phyloP scores from a whole-genome alignment of 2,329 filamentous ascomycete species.

The Fusarium sp. region DNA sequence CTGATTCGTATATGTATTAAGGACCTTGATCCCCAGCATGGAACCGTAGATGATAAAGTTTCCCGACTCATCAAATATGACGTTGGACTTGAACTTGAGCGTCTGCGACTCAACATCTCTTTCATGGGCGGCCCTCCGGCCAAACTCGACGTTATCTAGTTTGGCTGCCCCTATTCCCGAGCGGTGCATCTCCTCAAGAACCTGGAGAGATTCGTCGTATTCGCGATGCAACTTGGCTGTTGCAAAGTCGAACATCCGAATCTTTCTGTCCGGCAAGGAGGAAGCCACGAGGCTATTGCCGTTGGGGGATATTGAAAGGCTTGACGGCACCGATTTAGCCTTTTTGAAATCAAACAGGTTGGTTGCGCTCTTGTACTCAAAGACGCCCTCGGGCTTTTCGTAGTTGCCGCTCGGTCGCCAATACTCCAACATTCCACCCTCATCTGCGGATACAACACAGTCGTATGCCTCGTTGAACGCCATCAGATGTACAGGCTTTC shows the following conservation, averaged over 20 bases:
- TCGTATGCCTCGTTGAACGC: conserved; percentile 88
- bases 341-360: conserved; percentile 98
- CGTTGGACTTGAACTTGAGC: conserved; percentile 77
- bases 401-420: conserved; percentile 84
- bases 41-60: conserved; percentile 96
- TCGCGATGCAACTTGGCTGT: conserved; percentile 88
- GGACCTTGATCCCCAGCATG: conserved; percentile 89
- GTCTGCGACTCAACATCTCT: conserved; percentile 79
- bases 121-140: conserved; percentile 84
- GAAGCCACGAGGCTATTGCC: conserved; percentile 87
- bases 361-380: conserved; percentile 91
- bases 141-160: conserved; percentile 91
- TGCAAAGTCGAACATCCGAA: conserved; percentile 92
- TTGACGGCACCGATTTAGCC: conserved; percentile 83
- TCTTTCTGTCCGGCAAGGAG: conserved; percentile 92
- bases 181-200: conserved; percentile 93
- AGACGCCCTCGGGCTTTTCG: conserved; percentile 92
- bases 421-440: conserved; percentile 95
- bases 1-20: conserved; percentile 95
- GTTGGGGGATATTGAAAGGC: conserved; percentile 84
- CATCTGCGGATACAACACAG: conserved; percentile 90
- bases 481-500: conserved; percentile 83
- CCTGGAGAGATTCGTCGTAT: conserved; percentile 93
- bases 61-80: conserved; percentile 95
- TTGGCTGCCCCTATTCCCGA: conserved; percentile 84